Evolutionary conservation across 805 yeast genomes (phyloP).

Genomic region (Cyberlindnera japonica): DNA sequence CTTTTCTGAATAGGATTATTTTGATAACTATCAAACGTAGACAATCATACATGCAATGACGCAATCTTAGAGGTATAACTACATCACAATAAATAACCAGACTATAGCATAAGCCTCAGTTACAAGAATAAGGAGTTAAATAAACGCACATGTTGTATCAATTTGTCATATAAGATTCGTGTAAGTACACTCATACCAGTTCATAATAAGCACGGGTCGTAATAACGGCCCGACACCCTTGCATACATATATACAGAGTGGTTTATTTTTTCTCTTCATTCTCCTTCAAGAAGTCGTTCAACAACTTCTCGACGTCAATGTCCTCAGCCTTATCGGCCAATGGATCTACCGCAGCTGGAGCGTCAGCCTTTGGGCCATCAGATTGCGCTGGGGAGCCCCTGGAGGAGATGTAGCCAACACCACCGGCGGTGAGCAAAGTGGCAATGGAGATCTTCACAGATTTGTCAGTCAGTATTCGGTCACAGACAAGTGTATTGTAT

Average conservation of each 20-base stretch:
- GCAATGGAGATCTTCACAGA: slow-evolving; percentile 33
- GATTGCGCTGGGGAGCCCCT: slow-evolving; percentile 23
- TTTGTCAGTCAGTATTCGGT: not conserved
- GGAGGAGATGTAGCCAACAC: slow-evolving; percentile 28
- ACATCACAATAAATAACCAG: too few species aligned
- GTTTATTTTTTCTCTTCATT: slow-evolving; percentile 17
- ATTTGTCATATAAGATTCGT: too few species aligned
- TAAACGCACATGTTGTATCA: too few species aligned
- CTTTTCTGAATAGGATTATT: too few species aligned
- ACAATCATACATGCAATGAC: too few species aligned
- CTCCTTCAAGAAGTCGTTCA: slow-evolving; percentile 32
- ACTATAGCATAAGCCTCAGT: too few species aligned
- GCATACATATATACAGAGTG: not conserved
- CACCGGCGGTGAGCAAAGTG: slow-evolving; percentile 31
- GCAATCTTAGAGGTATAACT: too few species aligned
- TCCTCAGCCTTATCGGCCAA: slow-evolving; percentile 27
- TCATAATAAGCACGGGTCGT: too few species aligned
- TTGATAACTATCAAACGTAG: too few species aligned
- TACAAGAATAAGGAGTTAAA: too few species aligned
- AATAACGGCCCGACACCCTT: too few species aligned
- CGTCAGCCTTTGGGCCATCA: slow-evolving; percentile 17
- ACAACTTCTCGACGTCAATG: slow-evolving; percentile 32
- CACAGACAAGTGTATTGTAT: not conserved
- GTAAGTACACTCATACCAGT: too few species aligned
- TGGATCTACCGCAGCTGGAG: slow-evolving; percentile 26